Conservation (phyloP, 169 alveolate species). For the Perkinsus marinus region DNA sequence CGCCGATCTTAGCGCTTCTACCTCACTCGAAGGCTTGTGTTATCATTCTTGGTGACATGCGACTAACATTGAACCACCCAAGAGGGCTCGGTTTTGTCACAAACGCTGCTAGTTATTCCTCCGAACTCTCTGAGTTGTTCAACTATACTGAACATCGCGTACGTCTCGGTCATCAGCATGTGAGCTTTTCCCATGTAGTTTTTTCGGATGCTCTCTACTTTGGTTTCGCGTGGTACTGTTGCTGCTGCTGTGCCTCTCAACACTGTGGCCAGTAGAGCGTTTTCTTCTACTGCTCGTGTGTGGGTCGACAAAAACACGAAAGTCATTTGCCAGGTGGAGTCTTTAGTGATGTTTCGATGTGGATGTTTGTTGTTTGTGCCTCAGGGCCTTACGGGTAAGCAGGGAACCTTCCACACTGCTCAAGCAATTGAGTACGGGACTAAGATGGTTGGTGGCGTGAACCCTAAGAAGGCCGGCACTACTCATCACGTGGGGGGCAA, state of each 20-base stretch:
- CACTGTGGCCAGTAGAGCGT: not conserved
- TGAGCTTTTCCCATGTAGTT: not conserved
- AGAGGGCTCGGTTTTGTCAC: too few species aligned
- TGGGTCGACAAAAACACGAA: constrained; percentile 72
- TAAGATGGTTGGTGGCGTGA: constrained; percentile 81
- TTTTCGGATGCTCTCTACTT: not conserved
- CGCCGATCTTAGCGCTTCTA: too few species aligned
- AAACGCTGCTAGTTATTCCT: too few species aligned
- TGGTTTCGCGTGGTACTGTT: not conserved
- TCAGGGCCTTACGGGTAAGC: not conserved
- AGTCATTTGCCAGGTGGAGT: constrained; percentile 70
- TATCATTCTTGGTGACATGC: too few species aligned
- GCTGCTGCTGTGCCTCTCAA: not conserved
- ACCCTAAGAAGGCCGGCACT: constrained; percentile 69
- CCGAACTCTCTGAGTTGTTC: not conserved
- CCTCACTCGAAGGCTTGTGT: too few species aligned
- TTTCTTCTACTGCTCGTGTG: constrained; percentile 53
- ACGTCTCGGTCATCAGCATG: too few species aligned
- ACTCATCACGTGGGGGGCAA: not conserved
- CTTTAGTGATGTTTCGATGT: not conserved
- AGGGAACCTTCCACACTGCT: constrained; percentile 79
- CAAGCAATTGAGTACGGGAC: constrained; percentile 75
- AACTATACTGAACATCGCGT: too few species aligned
- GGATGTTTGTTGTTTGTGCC: constrained; percentile 7
- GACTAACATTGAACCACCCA: too few species aligned